Percentiles rank a stretch among this genome's conserved stretches.
Conservation (phyloP, 371 early-diverging fungal genomes). For the Rhizopus delemar region DNA sequence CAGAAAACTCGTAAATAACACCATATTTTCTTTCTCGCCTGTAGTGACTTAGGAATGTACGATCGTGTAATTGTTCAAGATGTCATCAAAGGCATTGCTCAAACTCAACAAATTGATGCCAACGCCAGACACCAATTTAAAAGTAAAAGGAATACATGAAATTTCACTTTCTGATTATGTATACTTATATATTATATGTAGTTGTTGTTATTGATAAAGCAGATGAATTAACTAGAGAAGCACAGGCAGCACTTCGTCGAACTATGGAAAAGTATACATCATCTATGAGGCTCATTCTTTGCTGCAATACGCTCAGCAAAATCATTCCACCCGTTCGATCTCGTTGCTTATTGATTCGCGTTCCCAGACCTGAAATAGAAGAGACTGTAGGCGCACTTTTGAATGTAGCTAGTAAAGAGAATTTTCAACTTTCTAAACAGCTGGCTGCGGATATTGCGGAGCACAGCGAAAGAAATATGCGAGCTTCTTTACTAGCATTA, state of each 20-base stretch:
- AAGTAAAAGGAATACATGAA: conserved; percentile 43
- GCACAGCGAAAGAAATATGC: conserved; percentile 80
- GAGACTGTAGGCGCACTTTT: conserved; percentile 73
- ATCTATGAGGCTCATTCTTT: conserved; percentile 93
- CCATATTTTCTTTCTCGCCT: no score
- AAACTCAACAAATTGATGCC: conserved; percentile 94
- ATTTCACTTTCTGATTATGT: conserved; percentile 1
- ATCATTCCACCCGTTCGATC: conserved; percentile 97
- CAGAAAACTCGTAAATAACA: neutral
- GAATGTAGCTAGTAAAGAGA: conserved; percentile 78
- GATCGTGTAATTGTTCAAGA: conserved; percentile 98
- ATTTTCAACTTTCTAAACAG: conserved; percentile 63
- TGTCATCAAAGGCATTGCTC: conserved; percentile 97
- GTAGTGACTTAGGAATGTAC: conserved; percentile 88
- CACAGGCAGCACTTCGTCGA: conserved; percentile 97
- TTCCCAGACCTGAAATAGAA: conserved; percentile 76
- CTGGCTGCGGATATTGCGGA: conserved; percentile 72
- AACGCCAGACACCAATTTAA: conserved; percentile 84
- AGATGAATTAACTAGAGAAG: conserved; percentile 89
- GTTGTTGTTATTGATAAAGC: conserved; percentile 97
- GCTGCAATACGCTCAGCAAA: conserved; percentile 87
- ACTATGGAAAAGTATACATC: conserved; percentile 99
- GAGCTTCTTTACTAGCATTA: conserved; percentile 88
- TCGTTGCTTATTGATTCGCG: conserved; percentile 91
- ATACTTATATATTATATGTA: conserved; percentile 21